Conservation (phyloP, 2,329 filamentous ascomycete genomes). For the Paraphoma chrysanthemicola region DNA sequence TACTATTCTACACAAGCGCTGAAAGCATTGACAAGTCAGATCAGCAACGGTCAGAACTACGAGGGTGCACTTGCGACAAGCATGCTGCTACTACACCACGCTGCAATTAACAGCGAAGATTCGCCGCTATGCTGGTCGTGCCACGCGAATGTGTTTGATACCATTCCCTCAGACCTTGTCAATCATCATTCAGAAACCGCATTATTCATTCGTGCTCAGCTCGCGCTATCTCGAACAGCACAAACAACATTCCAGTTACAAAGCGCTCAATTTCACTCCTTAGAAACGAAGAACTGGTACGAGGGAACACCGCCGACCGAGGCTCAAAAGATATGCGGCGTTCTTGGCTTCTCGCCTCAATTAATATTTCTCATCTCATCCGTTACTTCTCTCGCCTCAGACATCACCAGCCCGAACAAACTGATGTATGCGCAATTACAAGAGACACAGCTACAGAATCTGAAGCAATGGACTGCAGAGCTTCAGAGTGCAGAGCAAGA, state of each 20-base stretch:
- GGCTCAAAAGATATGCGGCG: conserved; percentile 31
- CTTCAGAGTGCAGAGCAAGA: conserved; percentile 29
- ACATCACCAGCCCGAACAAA: conserved; percentile 20
- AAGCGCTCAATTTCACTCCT: conserved; percentile 27
- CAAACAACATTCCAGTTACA: conserved; percentile 29
- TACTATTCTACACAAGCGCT: conserved; percentile 43
- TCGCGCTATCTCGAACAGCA: conserved; percentile 37
- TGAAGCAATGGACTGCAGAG: conserved; percentile 39
- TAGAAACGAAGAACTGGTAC: conserved; percentile 36
- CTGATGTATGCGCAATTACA: conserved; percentile 32
- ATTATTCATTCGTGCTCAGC: conserved; percentile 38
- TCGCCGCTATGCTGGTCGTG: conserved; percentile 41
- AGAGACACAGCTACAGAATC: conserved; percentile 32
- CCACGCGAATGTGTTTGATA: conserved; percentile 42
- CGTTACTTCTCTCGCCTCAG: conserved; percentile 30
- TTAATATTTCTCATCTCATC: conserved; percentile 38
- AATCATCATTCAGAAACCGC: conserved; percentile 33
- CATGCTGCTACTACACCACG: conserved; percentile 44
- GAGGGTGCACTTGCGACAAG: conserved; percentile 41
- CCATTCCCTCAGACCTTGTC: conserved; percentile 29
- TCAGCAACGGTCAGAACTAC: conserved; percentile 33
- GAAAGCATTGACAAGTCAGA: conserved; percentile 35
- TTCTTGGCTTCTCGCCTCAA: conserved; percentile 37
- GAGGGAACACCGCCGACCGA: conserved; percentile 26
- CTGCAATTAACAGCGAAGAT: conserved; percentile 34